Evolutionary conservation across 2,329 filamentous ascomycete species (phyloP).

Genomic region (Xylariales sp.): DNA sequence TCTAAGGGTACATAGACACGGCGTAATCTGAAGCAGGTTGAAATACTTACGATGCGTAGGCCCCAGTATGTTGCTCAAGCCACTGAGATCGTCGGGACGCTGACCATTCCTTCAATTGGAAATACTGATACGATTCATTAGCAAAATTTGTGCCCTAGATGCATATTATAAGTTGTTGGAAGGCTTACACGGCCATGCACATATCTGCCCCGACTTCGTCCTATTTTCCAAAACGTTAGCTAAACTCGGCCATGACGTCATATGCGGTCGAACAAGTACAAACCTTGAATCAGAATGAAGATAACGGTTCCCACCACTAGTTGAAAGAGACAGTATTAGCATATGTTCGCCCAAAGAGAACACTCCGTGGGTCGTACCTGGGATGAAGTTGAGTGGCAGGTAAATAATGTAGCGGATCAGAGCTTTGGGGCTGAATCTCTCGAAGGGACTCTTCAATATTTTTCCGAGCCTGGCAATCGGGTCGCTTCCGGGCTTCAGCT

Average conservation of each 20-base stretch:
- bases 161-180: no score
- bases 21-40: no score
- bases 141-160: no score
- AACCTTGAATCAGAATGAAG: slow-evolving; percentile 74
- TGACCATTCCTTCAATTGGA: slow-evolving; percentile 85
- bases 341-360: no score
- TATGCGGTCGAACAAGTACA: no score
- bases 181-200: slow-evolving; percentile 50
- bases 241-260: no score
- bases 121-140: slow-evolving; percentile 62
- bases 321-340: background rate
- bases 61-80: slow-evolving; percentile 64
- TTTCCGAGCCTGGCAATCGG: slow-evolving; percentile 54
- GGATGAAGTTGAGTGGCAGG: slow-evolving; percentile 88
- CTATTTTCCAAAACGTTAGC: no score
- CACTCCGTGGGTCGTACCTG: slow-evolving; percentile 41
- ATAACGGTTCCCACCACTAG: slow-evolving; percentile 72
- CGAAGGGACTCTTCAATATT: slow-evolving; percentile 53
- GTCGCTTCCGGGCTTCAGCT: slow-evolving; percentile 60
- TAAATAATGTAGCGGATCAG: slow-evolving; percentile 79
- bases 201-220: slow-evolving; percentile 40
- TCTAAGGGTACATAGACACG: no score
- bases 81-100: slow-evolving; percentile 60
- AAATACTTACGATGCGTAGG: slow-evolving; percentile 78
- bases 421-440: slow-evolving; percentile 53